Conservation (phyloP, 148 eudicot species). For the Persicaria maculosa region DNA sequence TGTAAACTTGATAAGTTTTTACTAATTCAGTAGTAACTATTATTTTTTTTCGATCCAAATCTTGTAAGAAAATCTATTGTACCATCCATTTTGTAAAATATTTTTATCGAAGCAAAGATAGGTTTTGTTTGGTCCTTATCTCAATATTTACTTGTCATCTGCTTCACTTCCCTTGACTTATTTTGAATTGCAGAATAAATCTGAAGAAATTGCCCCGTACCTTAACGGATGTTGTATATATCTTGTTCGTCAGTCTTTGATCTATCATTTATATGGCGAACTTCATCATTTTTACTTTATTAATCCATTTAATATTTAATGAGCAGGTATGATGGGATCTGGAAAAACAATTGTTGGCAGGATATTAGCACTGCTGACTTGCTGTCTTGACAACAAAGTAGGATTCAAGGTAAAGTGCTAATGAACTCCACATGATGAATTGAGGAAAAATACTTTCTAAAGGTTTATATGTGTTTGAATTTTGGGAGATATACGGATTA, state of each 20-base stretch:
- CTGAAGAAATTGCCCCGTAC: slow-evolving; percentile 53
- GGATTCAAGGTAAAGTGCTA: too few relatives aligned
- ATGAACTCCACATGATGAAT: too few relatives aligned
- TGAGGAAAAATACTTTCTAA: too few relatives aligned
- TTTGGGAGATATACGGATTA: too few relatives aligned
- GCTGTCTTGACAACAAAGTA: too few relatives aligned
- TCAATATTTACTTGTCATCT: slow-evolving; percentile 10
- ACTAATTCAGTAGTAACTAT: too few relatives aligned
- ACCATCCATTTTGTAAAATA: neutral
- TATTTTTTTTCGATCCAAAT: neutral
- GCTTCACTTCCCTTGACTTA: slow-evolving; percentile 4
- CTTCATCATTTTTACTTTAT: neutral
- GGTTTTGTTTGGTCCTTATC: slow-evolving; percentile 5
- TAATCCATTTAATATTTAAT: neutral
- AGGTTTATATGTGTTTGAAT: too few relatives aligned
- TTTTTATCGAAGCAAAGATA: neutral
- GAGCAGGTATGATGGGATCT: slow-evolving; percentile 98
- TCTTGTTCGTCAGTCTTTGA: slow-evolving; percentile 83
- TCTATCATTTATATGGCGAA: neutral
- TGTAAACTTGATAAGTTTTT: too few relatives aligned
- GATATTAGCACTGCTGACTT: slow-evolving; percentile 70
- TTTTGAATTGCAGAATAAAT: slow-evolving; percentile 52
- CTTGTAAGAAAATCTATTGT: neutral
- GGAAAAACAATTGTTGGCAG: slow-evolving; percentile 93
- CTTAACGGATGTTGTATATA: slow-evolving; percentile 69